Conservation (phyloP, 768 basidiomycete species). For the Panus rudis region DNA sequence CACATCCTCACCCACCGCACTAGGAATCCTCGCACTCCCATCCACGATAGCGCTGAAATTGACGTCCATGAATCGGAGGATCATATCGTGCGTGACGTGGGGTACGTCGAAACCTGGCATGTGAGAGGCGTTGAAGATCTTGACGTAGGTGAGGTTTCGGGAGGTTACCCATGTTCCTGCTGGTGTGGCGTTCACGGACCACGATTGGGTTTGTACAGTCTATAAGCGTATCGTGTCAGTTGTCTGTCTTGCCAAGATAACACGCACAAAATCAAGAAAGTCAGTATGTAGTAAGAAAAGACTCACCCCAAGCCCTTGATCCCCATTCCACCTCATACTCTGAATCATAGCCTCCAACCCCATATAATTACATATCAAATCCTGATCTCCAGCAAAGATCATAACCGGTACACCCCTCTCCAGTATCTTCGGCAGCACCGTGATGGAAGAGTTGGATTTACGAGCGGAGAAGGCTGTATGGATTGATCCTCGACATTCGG, state of each 20-base stretch:
- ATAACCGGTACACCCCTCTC: conserved; percentile 73
- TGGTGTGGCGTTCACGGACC: conserved; percentile 65
- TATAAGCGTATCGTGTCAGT: conserved; percentile 20
- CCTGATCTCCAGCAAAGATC: conserved; percentile 92
- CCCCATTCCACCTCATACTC: conserved; percentile 80
- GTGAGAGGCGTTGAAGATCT: conserved; percentile 92
- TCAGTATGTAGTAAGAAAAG: neutral
- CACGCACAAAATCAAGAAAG: neutral
- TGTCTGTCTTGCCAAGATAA: neutral
- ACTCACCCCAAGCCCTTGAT: conserved; percentile 75
- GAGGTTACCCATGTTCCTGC: conserved; percentile 91
- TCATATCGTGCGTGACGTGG: conserved; percentile 92
- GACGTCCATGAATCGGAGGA: conserved; percentile 92
- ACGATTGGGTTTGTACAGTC: conserved; percentile 64
- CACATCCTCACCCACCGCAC: conserved; percentile 64
- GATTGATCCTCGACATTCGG: conserved; percentile 74
- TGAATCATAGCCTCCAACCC: conserved; percentile 86
- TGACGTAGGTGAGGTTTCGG: conserved; percentile 84
- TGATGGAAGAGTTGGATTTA: conserved; percentile 61
- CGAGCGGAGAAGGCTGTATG: conserved; percentile 50
- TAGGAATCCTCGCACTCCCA: conserved; percentile 75
- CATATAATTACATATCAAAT: conserved; percentile 93
- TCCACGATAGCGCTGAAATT: conserved; percentile 79
- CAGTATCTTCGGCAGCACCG: conserved; percentile 71
- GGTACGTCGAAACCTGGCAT: conserved; percentile 92